Percentiles rank a stretch among this genome's conserved stretches.
phyloP scores from a whole-genome alignment of 108 stramenopile genomes.

The Skeletonema grethae region DNA sequence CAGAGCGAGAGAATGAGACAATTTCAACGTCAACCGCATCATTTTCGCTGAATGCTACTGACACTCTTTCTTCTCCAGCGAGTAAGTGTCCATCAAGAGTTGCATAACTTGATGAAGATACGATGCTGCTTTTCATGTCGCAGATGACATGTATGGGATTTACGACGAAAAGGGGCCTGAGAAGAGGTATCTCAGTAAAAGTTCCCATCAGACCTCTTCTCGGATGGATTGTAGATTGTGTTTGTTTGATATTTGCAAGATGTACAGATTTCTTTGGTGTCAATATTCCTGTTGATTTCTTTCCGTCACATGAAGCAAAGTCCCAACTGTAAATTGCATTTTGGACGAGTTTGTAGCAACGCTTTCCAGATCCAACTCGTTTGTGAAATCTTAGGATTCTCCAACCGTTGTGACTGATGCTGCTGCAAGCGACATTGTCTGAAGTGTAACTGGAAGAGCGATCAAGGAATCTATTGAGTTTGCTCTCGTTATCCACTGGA shows the following conservation, averaged over 20 bases:
- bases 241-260: slow-evolving; percentile 6
- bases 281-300: slow-evolving; percentile 26
- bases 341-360: slow-evolving; percentile 25
- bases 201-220: slow-evolving; percentile 25
- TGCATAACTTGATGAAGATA: slow-evolving; percentile 34
- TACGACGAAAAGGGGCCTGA: slow-evolving; percentile 32
- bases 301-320: slow-evolving; percentile 27
- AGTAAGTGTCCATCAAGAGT: slow-evolving; percentile 37
- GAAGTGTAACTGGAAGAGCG: not conserved
- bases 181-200: slow-evolving; percentile 26
- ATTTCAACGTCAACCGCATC: slow-evolving; percentile 38
- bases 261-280: not conserved
- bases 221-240: not conserved
- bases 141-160: slow-evolving; percentile 38
- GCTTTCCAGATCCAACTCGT: slow-evolving; percentile 25
- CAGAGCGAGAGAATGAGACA: slow-evolving; percentile 31
- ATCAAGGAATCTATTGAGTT: not conserved
- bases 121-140: slow-evolving; percentile 13
- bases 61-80: slow-evolving; percentile 42
- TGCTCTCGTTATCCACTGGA: not conserved
- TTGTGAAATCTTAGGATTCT: slow-evolving; percentile 35
- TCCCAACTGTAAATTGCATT: slow-evolving; percentile 31
- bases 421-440: not conserved
- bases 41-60: slow-evolving; percentile 25
- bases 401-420: slow-evolving; percentile 27